These are phyloP conservation scores for Umbelopsis sp. DNA, from an alignment of 192 early-diverging fungal genomes.

Conservation along the genomic window DNA sequence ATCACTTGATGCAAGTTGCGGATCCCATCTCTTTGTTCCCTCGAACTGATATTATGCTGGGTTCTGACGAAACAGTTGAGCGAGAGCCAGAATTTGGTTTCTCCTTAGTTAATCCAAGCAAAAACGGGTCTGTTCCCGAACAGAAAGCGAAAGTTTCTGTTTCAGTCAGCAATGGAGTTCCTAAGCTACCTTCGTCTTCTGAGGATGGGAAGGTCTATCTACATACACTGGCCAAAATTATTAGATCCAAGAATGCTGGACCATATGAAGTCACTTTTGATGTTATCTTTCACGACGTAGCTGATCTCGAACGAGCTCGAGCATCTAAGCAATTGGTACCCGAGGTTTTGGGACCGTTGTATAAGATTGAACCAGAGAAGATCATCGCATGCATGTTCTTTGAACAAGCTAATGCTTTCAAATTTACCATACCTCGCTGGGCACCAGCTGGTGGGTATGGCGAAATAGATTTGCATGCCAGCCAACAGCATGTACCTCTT, in stretches of 20 bases:
- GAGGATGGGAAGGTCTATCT: slow-evolving; percentile 12
- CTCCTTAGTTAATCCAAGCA: neutral
- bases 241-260: slow-evolving; percentile 28
- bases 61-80: neutral
- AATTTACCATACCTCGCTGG: slow-evolving; percentile 27
- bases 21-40: slow-evolving; percentile 16
- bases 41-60: neutral
- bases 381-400: slow-evolving; percentile 23
- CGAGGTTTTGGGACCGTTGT: slow-evolving; percentile 18
- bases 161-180: neutral
- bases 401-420: slow-evolving; percentile 29
- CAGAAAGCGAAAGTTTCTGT: neutral
- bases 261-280: slow-evolving; percentile 30
- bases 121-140: too few species aligned
- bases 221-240: slow-evolving; percentile 5
- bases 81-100: neutral
- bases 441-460: slow-evolving; percentile 27
- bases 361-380: slow-evolving; percentile 9
- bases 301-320: slow-evolving; percentile 1
- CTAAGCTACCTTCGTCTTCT: neutral
- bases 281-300: slow-evolving; percentile 23
- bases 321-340: slow-evolving; percentile 8
- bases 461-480: slow-evolving; percentile 28
- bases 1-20: slow-evolving; percentile 23
- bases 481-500: slow-evolving; percentile 26